Evolutionary conservation across 768 basidiomycete genomes (phyloP).

Genomic region (Dentipellis fragilis): DNA sequence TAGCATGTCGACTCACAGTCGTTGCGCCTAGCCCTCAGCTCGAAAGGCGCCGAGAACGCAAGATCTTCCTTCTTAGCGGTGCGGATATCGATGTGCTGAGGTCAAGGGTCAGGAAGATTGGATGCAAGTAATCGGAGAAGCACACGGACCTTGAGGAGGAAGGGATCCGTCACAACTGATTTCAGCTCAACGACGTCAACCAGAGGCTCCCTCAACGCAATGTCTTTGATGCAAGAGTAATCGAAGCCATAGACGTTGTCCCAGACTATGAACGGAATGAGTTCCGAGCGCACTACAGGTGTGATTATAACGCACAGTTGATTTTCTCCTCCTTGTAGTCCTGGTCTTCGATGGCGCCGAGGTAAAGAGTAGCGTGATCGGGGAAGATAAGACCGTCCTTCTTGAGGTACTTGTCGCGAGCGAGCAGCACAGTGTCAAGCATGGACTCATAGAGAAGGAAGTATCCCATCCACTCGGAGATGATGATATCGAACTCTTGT

Average conservation of each 20-base stretch:
- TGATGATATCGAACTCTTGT: constrained; percentile 93
- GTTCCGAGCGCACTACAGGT: neutral
- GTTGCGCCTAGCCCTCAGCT: constrained; percentile 71
- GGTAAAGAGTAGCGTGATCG: constrained; percentile 82
- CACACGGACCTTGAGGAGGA: constrained; percentile 62
- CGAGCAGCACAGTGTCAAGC: constrained; percentile 96
- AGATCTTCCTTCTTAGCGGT: constrained; percentile 96
- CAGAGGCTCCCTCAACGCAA: constrained; percentile 89
- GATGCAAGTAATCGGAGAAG: neutral
- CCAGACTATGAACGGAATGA: constrained; percentile 62
- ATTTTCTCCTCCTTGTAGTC: constrained; percentile 99
- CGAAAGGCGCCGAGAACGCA: constrained; percentile 73
- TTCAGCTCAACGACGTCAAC: constrained; percentile 99
- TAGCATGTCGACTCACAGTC: constrained; percentile 57
- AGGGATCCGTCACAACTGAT: constrained; percentile 90
- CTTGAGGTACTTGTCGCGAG: constrained; percentile 94
- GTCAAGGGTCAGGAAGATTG: constrained; percentile 2
- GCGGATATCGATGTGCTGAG: constrained; percentile 76
- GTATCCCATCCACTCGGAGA: constrained; percentile 99
- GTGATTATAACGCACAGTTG: constrained; percentile 61
- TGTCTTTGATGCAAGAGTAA: constrained; percentile 98
- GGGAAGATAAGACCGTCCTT: constrained; percentile 91
- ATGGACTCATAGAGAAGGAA: constrained; percentile 98
- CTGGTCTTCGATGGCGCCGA: constrained; percentile 97
- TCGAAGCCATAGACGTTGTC: constrained; percentile 99